A percentile compares a stretch with the other conserved stretches of the same genome.
Evolutionary conservation across 768 basidiomycete species (phyloP).

Genomic region (Neoboletus brunneissimus): DNA sequence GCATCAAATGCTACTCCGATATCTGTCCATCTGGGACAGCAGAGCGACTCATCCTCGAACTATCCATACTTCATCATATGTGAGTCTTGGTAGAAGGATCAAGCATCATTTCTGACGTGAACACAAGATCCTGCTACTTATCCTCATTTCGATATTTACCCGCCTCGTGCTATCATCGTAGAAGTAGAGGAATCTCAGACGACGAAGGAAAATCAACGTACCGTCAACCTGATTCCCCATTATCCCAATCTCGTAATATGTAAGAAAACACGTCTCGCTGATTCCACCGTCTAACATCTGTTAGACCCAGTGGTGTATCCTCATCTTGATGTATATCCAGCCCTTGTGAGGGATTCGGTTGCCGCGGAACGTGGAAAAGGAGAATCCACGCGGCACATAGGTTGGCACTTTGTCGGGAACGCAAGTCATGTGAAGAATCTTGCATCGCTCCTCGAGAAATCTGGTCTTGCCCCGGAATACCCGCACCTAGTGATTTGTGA

Average conservation of each 20-base stretch:
- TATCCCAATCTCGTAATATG: conserved; percentile 40
- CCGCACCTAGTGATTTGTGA: conserved; percentile 31
- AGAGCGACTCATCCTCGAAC: conserved; percentile 4
- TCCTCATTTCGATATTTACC: conserved; percentile 42
- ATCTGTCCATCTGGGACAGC: conserved; percentile 1
- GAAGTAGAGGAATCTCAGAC: background rate
- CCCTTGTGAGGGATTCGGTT: background rate
- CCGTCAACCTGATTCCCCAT: conserved; percentile 9
- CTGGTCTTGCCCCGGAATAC: conserved; percentile 15
- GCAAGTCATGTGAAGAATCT: background rate
- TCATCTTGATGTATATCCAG: conserved; percentile 19
- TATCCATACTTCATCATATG: conserved; percentile 31
- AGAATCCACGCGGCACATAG: conserved; percentile 4
- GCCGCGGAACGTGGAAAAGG: background rate
- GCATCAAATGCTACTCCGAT: background rate
- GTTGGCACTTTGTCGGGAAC: conserved; percentile 9
- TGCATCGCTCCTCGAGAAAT: background rate
- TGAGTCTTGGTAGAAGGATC: conserved; percentile 11
- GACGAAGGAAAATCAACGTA: background rate
- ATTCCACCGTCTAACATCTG: conserved; percentile 3
- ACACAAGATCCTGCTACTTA: conserved; percentile 39
- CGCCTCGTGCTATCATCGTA: conserved; percentile 5
- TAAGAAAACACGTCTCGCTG: conserved; percentile 15
- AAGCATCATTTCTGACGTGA: conserved; percentile 17
- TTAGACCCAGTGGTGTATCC: conserved; percentile 26